A percentile compares a stretch with the other conserved stretches of the same genome.
These are phyloP conservation scores for Margaritispora aquatica DNA, from an alignment of 495 filamentous ascomycete species.

Conservation along the genomic window DNA sequence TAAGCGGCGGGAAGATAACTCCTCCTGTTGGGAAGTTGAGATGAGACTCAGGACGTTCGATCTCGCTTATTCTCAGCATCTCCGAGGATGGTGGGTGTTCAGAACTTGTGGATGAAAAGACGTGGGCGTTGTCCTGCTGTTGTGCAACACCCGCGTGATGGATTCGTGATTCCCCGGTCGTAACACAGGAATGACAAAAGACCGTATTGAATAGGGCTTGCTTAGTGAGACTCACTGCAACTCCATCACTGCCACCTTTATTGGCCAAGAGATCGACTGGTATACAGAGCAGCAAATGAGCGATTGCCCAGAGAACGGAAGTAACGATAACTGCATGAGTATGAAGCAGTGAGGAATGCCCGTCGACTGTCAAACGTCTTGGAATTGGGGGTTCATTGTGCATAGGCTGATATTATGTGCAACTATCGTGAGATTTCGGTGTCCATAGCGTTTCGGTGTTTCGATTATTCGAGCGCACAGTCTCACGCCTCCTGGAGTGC, in stretches of 20 bases:
- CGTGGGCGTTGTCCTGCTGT: not conserved
- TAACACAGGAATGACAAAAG: not conserved
- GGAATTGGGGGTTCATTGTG: not conserved
- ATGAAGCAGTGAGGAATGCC: not conserved
- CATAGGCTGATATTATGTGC: not conserved
- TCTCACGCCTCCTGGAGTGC: too few species aligned
- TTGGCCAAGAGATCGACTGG: not conserved
- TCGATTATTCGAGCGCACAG: too few species aligned
- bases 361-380: too few species aligned
- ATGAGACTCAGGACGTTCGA: not conserved
- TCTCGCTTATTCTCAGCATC: not conserved
- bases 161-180: not conserved
- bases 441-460: not conserved
- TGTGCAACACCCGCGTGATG: not conserved
- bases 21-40: not conserved
- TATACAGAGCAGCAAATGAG: not conserved
- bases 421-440: not conserved
- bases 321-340: not conserved
- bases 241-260: not conserved
- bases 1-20: not conserved
- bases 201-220: not conserved
- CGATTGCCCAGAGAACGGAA: not conserved
- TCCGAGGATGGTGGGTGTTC: constrained; percentile 13
- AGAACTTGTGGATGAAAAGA: constrained; percentile 2
- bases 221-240: not conserved